A percentile compares a stretch with the other conserved stretches of the same genome.
Evolutionary conservation across 306 rosid genomes (phyloP).

Genomic region (Rosa lucieae): DNA sequence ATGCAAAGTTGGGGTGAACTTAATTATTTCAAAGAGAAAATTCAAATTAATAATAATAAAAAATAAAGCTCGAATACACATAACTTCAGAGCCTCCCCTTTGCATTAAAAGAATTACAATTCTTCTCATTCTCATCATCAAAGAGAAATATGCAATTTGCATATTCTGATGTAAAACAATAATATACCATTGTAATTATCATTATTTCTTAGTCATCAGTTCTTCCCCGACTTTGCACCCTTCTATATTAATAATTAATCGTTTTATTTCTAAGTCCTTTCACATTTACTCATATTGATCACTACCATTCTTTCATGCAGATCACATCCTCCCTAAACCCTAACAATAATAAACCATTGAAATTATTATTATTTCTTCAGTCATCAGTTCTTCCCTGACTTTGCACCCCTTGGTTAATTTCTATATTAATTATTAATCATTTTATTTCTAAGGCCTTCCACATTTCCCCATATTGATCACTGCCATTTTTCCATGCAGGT

Average conservation of each 20-base stretch:
- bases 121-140: neutral
- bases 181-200: neutral
- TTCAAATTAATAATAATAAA: neutral
- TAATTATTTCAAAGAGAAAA: neutral
- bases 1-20: neutral
- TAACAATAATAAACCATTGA: too few relatives aligned
- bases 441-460: neutral
- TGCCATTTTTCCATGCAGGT: neutral
- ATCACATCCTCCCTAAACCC: neutral
- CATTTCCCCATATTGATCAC: neutral
- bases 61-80: neutral
- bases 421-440: neutral
- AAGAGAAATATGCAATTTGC: neutral
- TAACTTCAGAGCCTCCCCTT: neutral
- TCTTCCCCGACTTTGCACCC: neutral
- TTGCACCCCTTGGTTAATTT: neutral
- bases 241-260: neutral
- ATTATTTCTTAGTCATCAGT: neutral
- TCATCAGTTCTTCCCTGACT: neutral
- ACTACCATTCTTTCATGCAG: neutral
- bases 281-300: neutral
- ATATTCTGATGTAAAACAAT: neutral
- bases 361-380: too few relatives aligned
- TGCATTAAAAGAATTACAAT: neutral
- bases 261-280: neutral